Percentiles rank a stretch among this genome's conserved stretches.
Evolutionary conservation across 2,329 filamentous ascomycete genomes (phyloP).

Genomic region (Aspergillus sp.): DNA sequence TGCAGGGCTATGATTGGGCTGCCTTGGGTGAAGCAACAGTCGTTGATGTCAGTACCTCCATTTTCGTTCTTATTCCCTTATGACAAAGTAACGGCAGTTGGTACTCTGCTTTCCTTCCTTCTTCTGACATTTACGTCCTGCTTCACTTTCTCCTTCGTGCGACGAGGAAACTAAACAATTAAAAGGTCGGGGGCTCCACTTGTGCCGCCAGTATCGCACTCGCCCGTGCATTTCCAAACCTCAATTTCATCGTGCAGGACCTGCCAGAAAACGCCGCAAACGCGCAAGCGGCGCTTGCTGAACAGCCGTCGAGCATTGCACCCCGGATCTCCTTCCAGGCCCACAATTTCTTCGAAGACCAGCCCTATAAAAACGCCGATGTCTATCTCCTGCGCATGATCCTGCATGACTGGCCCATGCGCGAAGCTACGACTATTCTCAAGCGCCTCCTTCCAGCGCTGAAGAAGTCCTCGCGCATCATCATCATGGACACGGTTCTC

Average conservation of each 20-base stretch:
- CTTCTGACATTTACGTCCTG: background rate
- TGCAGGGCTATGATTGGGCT: constrained; percentile 56
- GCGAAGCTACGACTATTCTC: constrained; percentile 37
- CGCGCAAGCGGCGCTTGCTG: background rate
- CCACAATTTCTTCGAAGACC: constrained; percentile 40
- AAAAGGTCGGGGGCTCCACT: constrained; percentile 52
- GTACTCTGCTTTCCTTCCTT: background rate
- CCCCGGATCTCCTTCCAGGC: constrained; percentile 26
- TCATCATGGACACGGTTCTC: constrained; percentile 36
- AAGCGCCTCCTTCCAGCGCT: constrained; percentile 34
- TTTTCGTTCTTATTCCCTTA: background rate
- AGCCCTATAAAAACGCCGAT: constrained; percentile 30
- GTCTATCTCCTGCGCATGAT: constrained; percentile 40
- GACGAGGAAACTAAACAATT: background rate
- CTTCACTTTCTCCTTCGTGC: background rate
- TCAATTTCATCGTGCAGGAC: constrained; percentile 58
- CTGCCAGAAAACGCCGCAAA: constrained; percentile 22
- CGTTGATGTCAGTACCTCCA: constrained; percentile 45
- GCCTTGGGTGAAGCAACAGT: constrained; percentile 49
- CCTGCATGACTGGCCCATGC: constrained; percentile 44
- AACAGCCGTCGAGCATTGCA: background rate
- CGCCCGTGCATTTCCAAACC: constrained; percentile 51
- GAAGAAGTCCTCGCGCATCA: constrained; percentile 18
- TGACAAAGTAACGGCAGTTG: background rate
- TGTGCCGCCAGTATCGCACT: constrained; percentile 59